Base-by-base conservation (phyloP, 2,329 filamentous ascomycete genomes). In the Hirsutella thompsonii region DNA sequence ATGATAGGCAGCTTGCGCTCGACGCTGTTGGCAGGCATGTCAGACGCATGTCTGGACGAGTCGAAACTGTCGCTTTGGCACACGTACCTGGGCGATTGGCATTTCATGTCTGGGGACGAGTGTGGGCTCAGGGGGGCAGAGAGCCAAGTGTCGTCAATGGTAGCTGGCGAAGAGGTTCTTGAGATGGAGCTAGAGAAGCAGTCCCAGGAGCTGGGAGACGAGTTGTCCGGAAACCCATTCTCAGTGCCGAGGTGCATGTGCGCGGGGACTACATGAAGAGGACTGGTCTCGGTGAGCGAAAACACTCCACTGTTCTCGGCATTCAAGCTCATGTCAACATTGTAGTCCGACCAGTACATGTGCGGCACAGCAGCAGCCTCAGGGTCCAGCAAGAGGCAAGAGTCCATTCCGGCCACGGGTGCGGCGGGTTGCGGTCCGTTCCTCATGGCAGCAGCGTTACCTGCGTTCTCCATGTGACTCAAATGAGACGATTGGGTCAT, bases 201-300 rank as follows among this genome's bases (percentile, higher is more conserved):
- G 50, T 68, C 68, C 61, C 69, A 74, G 10, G 70, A 68, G 42
- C 67, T 62, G 38, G 65, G 62, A 10, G 73, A 72, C 20, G 72
- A 74, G 49, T 66, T 62, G 46, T 65, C 67, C 38, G 63, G 54
- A 43, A 74, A 52, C 47, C 61, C 64, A 36, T 66, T 55, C 47
- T 74, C 70, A 55, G 69, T 69, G 51, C 70, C 69, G 51, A 74
- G 56, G 47, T 68, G 67, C 60, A 75, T 70, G 48, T 76, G 70
- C 40, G 67, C 61, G 39, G 74, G 73, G 52, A 74, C 67, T 55
- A 77, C 69, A 47, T 76, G 72, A 52, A 74, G 59, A 39, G 62
- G 59, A 51, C 52, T 54, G 42, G 70, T 47, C 45, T 69, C 64
- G 42, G 62, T 50, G 44, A 65, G 46, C 53, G 57, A 52, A 62